Base-by-base conservation (phyloP, 2,329 filamentous ascomycete genomes). In the Colletotrichum sp. region DNA sequence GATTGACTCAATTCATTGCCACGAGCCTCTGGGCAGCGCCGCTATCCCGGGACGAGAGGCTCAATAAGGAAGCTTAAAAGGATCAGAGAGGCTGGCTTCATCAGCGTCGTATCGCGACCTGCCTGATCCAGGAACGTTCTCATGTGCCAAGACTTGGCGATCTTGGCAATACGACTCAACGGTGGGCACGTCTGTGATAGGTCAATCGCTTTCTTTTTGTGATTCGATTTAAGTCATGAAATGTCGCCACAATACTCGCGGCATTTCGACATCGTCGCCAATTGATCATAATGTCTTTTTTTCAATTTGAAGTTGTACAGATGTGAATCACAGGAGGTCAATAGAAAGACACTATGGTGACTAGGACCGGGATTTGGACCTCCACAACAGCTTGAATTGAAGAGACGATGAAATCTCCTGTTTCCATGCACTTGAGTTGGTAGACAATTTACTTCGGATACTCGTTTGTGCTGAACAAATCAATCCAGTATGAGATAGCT, bases 41-140 rank as follows among this genome's bases (percentile, higher is more conserved):
- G 62, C 62, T 9, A 52, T 16, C 18, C 32, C 72, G 72, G 72
- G 62, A 24, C 55, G 39, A 66, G 15, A 28, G n/a, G 65, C 68
- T 71, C 34, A 67, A 75, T 71, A 4, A 71, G 67, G 72, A 72
- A 75, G 72, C 49, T 55, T 52, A 34, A 8, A 55, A 57, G 3
- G 9, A 67, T 2, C 8, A 24, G 34, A 49, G 24, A 44, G 30
- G 21, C 34, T 64, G 44, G 69, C 62, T 57, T 57, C 69, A 72
- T 44, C 16, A 26, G 9, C 28, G 57, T 52, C 4, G 8, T 16
- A 66, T 63, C 34, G 18, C 55, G 63, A 68, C 73, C 69, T 68
- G 73, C 69, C 73, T 16, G 69, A 68, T 68, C 39, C 63, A 73
- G 73, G 64, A 76, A 63, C 64, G 73, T 71, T 44, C 4, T 21